phyloP scores from a whole-genome alignment of 768 basidiomycete species.

The Panaeolus papilionaceus region DNA sequence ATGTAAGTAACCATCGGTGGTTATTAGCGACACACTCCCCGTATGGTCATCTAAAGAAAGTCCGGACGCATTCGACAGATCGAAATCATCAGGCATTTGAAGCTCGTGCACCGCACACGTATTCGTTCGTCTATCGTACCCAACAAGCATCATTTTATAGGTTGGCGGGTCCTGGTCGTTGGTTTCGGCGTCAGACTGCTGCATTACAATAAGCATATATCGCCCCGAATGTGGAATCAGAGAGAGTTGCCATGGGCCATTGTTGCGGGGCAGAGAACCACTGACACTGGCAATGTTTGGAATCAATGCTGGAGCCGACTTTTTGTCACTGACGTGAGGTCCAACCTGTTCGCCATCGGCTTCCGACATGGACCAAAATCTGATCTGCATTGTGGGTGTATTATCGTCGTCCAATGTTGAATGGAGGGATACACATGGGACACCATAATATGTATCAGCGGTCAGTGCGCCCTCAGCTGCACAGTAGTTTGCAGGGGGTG shows the following conservation, averaged over 20 bases:
- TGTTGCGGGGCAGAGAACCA: not conserved
- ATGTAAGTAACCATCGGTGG: conserved; percentile 28
- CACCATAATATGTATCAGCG: conserved; percentile 27
- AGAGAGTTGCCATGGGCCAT: conserved; percentile 27
- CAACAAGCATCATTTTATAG: conserved; percentile 23
- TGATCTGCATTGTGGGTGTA: conserved; percentile 20
- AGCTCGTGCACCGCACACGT: conserved; percentile 25
- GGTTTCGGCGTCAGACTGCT: not conserved
- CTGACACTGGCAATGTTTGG: not conserved
- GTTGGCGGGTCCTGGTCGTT: not conserved
- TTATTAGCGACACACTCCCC: conserved; percentile 31
- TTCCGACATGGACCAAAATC: conserved; percentile 25
- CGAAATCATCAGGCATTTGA: conserved; percentile 27
- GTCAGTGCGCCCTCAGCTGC: conserved; percentile 28
- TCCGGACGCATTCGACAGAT: conserved; percentile 26
- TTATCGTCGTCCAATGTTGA: not conserved
- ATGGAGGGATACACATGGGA: conserved; percentile 31
- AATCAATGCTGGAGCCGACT: conserved; percentile 1
- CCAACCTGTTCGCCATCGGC: not conserved
- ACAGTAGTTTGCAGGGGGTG: not conserved
- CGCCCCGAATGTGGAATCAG: conserved; percentile 29
- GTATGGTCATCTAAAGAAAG: conserved; percentile 35
- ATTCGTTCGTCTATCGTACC: conserved; percentile 22
- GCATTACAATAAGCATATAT: conserved; percentile 24
- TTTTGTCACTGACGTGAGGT: conserved; percentile 1